Percentiles rank a stretch among this genome's conserved stretches.
Evolutionary conservation across 768 basidiomycete genomes (phyloP).

Genomic region (Suillus plorans): DNA sequence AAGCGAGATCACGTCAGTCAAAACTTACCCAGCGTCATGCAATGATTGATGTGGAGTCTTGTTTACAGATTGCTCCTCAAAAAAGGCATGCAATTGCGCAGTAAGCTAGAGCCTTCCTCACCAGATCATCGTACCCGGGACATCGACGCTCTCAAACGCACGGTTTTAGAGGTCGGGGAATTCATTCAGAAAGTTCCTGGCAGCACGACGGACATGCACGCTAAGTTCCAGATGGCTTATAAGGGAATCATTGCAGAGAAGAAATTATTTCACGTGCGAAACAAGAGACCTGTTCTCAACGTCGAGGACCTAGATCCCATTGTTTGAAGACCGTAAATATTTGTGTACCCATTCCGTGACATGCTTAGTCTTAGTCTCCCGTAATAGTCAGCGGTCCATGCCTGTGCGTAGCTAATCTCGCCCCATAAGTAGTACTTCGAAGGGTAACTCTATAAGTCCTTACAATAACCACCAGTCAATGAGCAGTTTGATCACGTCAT

Average conservation of each 20-base stretch:
- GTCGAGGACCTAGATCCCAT: constrained; percentile 17
- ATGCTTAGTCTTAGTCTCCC: neutral
- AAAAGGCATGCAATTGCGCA: constrained; percentile 23
- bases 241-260: constrained; percentile 33
- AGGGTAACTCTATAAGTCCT: no score
- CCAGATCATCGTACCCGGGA: constrained; percentile 26
- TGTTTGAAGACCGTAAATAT: neutral
- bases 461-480: no score
- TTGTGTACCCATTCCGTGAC: neutral
- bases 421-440: no score
- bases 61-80: constrained; percentile 29
- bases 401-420: no score
- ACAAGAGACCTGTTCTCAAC: constrained; percentile 20
- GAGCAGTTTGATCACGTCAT: no score
- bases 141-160: constrained; percentile 24
- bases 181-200: constrained; percentile 29
- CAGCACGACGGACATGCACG: constrained; percentile 16
- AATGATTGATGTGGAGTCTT: neutral
- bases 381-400: neutral
- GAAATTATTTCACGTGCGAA: neutral
- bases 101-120: constrained; percentile 31
- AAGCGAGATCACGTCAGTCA: constrained; percentile 35
- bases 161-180: constrained; percentile 25
- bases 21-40: neutral
- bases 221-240: constrained; percentile 29